Conservation (phyloP, 306 rosid species). For the Hippophae gyantsensis region DNA sequence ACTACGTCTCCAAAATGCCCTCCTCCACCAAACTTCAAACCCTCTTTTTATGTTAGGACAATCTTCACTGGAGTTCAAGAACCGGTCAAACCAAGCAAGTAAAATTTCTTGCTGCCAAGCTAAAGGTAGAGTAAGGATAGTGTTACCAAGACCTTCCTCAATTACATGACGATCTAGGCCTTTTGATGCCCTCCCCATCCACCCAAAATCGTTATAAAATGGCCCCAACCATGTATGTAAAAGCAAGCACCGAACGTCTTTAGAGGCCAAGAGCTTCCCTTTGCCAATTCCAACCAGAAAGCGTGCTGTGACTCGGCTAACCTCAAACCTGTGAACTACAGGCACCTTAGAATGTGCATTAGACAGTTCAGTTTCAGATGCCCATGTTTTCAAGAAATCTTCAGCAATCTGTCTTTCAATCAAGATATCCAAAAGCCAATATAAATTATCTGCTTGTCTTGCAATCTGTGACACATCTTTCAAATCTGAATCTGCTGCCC, state of each 20-base stretch:
- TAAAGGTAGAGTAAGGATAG: constrained; percentile 87
- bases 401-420: constrained; percentile 90
- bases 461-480: constrained; percentile 73
- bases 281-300: constrained; percentile 88
- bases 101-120: constrained; percentile 92
- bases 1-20: constrained; percentile 80
- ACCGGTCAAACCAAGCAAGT: constrained; percentile 92
- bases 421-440: constrained; percentile 92
- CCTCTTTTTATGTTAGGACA: constrained; percentile 97
- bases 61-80: constrained; percentile 90
- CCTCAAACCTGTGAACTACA: constrained; percentile 76
- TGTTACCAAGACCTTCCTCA: constrained; percentile 94
- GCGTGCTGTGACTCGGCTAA: constrained; percentile 87
- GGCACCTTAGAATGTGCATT: constrained; percentile 73
- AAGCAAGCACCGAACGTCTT: constrained; percentile 77
- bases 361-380: constrained; percentile 73
- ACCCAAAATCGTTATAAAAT: constrained; percentile 86
- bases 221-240: constrained; percentile 88
- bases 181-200: constrained; percentile 90
- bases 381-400: constrained; percentile 85
- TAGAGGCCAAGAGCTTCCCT: constrained; percentile 79
- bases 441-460: constrained; percentile 81
- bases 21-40: constrained; percentile 98
- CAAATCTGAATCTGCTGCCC: constrained; percentile 49
- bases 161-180: constrained; percentile 89